Evolutionary conservation across 2,329 filamentous ascomycete genomes (phyloP), one percentile per base, ranked within the genome.

Genomic region (Periconia digitata): DNA sequence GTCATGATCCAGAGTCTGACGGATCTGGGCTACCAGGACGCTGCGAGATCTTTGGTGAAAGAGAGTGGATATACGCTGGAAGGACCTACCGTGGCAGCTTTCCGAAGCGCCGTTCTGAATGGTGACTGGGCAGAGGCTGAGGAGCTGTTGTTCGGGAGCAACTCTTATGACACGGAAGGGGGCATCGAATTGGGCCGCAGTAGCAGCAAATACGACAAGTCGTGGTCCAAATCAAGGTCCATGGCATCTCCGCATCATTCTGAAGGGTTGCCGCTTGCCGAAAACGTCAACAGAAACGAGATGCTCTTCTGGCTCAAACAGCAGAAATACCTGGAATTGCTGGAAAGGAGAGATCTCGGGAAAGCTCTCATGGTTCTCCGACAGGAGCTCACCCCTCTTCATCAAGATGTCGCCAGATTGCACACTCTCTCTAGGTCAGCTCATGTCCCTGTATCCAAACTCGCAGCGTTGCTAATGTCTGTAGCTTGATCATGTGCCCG

Each of bases 41-140:
- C 92, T 12, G 92, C 94, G 20, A 79, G 83, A 38, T 84, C 81
- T 51, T 77, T 99, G 48, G 87, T 84, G 63, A 79, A 81, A 51
- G 89, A 95, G 70, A 97, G 92, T 65, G 92, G 91, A 1, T 95
- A 83, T 67, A 84, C 92, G 66, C 76, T 99, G 49, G 94, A 99
- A 73, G 94, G 85, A 50, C 83, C 86, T 1, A 87, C 88, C 1
- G 92, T 96, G 17, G 86, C 90, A n/a, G 84, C 87, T 6, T 96
- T 99, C 62, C 81, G 92, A 53, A 83, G 77, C 56, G 89, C 92
- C 6, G 85, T 99, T 7, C 74, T 96, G 41, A 78, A 83, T 35
- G 94, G 94, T 12, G 79, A 85, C 49, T 99, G 94, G 94, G 70
- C 77, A 3, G 84, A 90, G 65, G 92, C 94, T n/a, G 94, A 99